Evolutionary conservation across 148 eudicot species (phyloP), one percentile per base, ranked within the genome.

Genomic region (Vaccinium macrocarpon): DNA sequence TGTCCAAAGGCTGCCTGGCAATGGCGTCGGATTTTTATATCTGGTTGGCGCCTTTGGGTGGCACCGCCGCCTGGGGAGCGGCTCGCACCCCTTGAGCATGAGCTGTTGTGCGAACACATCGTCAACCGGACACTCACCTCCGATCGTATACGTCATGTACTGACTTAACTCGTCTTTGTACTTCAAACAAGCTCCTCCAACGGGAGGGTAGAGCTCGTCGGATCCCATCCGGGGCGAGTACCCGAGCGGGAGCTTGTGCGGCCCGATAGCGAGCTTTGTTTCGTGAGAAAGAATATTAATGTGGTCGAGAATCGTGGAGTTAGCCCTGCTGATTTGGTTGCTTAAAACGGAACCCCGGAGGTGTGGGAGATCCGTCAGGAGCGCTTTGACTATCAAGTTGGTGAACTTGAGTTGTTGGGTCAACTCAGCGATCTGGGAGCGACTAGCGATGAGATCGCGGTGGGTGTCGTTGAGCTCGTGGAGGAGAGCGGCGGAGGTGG

Each of bases 51-150:
- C 66, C 76, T 85, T 86, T 5, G 90, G 89, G 84, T 90, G 91
- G 84, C 90, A 90, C 55, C 87, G 86, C 76, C 89, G 56, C 62
- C 88, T 52, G 8, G 89, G 91, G 19, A 89, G 87, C 1, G 89
- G 90, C 90, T 90, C 90, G 38, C 90, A 88, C n/a, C 91, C 90
- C 42, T 82, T 87, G 5, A 90, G 84, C 84, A 90, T 84, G 9
- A 90, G 71, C 16, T 9, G 81, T 5, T 90, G 88, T 0, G 86
- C 82, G 6, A 88, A 85, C 13, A 50, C 85, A 42, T 88, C 88
- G 74, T 90, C 91, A 0, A 56, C 82, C 0, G 90, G 91, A 15
- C 90, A 89, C 10, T 79, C 84, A 6, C 75, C 79, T 38, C 90
- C 88, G n/a, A 88, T 52, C 0, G 87, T 38, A 51, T 90, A 88